Conservation (phyloP, 2,329 filamentous ascomycete species). For the Monosporascus sp. region DNA sequence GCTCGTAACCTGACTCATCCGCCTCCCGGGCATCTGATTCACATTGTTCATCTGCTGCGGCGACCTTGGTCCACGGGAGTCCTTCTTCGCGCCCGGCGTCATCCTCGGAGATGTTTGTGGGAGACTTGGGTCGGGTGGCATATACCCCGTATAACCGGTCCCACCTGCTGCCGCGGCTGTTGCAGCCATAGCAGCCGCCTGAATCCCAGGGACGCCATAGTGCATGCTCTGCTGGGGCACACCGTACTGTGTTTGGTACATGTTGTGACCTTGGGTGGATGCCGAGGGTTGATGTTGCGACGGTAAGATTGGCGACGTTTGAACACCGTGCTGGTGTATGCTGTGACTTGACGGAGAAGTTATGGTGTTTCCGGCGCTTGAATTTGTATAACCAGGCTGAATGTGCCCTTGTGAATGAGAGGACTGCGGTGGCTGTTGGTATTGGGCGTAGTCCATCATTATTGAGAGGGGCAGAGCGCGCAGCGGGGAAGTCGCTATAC, state of each 20-base stretch:
- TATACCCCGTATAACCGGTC: constrained; percentile 59
- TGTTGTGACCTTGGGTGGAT: constrained; percentile 64
- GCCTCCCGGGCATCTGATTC: constrained; percentile 55
- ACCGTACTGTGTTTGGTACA: constrained; percentile 74
- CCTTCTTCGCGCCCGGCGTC: constrained; percentile 63
- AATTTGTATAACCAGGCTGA: constrained; percentile 57
- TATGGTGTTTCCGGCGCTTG: constrained; percentile 53
- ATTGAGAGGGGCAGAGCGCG: constrained; percentile 27
- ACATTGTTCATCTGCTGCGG: constrained; percentile 66
- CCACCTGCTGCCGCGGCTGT: constrained; percentile 88
- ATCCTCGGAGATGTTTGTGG: constrained; percentile 73
- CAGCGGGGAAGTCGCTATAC: constrained; percentile 25
- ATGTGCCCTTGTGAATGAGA: constrained; percentile 55
- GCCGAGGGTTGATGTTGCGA: constrained; percentile 68
- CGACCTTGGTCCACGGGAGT: constrained; percentile 68
- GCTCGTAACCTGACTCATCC: constrained; percentile 74
- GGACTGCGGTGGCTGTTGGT: constrained; percentile 65
- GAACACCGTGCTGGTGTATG: constrained; percentile 61
- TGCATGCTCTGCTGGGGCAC: constrained; percentile 72
- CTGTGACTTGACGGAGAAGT: constrained; percentile 69
- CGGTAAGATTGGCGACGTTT: constrained; percentile 75
- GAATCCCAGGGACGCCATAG: constrained; percentile 77
- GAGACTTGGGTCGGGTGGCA: constrained; percentile 65
- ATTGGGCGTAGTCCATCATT: constrained; percentile 74
- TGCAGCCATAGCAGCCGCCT: constrained; percentile 87